A percentile compares a stretch with the other conserved stretches of the same genome.
Conservation (phyloP, 768 basidiomycete genomes). For the Suillus brevipes region DNA sequence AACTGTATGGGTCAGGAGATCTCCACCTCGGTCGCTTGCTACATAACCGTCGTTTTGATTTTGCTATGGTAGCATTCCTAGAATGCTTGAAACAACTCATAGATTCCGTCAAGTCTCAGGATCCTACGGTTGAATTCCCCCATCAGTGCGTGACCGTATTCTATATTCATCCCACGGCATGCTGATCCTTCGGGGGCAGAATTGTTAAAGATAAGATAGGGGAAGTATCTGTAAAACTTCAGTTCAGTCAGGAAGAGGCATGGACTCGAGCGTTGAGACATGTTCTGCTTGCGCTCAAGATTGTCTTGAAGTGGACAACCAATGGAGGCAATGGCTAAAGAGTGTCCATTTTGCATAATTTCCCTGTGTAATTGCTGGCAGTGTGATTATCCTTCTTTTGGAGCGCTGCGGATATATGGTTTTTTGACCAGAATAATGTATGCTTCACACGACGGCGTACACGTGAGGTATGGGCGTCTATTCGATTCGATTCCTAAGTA, state of each 20-base stretch:
- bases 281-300: slow-evolving; percentile 85
- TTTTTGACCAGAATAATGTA: background rate
- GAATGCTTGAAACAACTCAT: slow-evolving; percentile 93
- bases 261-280: slow-evolving; percentile 95
- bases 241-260: slow-evolving; percentile 92
- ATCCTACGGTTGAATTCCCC: slow-evolving; percentile 73
- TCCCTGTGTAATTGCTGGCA: background rate
- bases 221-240: slow-evolving; percentile 89
- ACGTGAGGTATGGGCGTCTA: background rate
- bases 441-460: background rate
- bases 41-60: slow-evolving; percentile 94
- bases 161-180: background rate
- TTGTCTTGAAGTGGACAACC: slow-evolving; percentile 84
- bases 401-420: background rate
- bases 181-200: slow-evolving; percentile 39
- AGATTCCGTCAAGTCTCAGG: slow-evolving; percentile 79
- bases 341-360: background rate
- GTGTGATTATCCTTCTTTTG: slow-evolving; percentile 18
- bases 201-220: slow-evolving; percentile 94
- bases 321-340: slow-evolving; percentile 67
- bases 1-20: slow-evolving; percentile 94
- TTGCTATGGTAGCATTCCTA: slow-evolving; percentile 94
- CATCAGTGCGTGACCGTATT: slow-evolving; percentile 67
- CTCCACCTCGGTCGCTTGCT: slow-evolving; percentile 83
- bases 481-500: background rate